Evolutionary conservation across 1,284 basidiomycete genomes (phyloP).

Genomic region (Trichosporon sp.): DNA sequence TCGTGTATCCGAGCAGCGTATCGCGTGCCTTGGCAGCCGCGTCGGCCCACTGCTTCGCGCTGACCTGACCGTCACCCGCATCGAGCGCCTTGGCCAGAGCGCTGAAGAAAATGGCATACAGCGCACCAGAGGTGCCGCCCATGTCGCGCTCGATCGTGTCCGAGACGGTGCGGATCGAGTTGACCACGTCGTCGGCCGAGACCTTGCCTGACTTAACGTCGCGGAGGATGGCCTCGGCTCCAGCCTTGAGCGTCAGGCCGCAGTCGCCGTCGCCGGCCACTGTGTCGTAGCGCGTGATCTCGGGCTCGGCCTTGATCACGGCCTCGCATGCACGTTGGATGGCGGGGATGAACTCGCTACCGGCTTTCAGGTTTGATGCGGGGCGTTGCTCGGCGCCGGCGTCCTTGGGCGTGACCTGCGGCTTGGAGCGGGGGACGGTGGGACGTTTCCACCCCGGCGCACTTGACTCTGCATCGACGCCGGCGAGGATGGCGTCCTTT

Average conservation of each 20-base stretch:
- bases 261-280: conserved; percentile 65
- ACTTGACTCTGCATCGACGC: conserved; percentile 73
- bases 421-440: conserved; percentile 24
- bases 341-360: conserved; percentile 43
- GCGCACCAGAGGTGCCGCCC: conserved; percentile 89
- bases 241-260: conserved; percentile 79
- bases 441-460: conserved; percentile 71
- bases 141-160: conserved; percentile 72
- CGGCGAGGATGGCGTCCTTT: conserved; percentile 65
- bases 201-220: conserved; percentile 59
- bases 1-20: conserved; percentile 82
- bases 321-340: conserved; percentile 70
- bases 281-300: conserved; percentile 85
- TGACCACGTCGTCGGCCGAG: conserved; percentile 66
- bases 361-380: conserved; percentile 26
- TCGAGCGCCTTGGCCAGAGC: conserved; percentile 63
- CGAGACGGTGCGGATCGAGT: conserved; percentile 69
- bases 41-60: conserved; percentile 65
- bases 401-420: conserved; percentile 24
- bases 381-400: not conserved
- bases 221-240: conserved; percentile 61
- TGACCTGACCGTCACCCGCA: conserved; percentile 45
- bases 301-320: conserved; percentile 75
- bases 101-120: conserved; percentile 90
- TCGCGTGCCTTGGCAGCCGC: conserved; percentile 67